phyloP scores from a whole-genome alignment of 495 filamentous ascomycete genomes.

The Lasiosphaeria ovina region DNA sequence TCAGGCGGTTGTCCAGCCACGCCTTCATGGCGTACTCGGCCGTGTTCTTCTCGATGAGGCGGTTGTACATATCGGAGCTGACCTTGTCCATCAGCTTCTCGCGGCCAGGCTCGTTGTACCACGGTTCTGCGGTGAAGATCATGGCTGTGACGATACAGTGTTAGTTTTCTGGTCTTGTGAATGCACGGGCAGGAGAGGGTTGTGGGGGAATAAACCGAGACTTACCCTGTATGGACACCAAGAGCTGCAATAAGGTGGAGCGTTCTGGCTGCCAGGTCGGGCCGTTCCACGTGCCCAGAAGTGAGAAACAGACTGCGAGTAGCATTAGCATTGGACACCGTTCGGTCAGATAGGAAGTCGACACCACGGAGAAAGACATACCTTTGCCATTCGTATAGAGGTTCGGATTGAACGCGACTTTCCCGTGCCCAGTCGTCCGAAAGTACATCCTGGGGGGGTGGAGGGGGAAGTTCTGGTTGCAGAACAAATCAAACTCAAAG shows the following conservation, averaged over 20 bases:
- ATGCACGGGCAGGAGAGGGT: too few species aligned
- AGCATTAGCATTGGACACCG: neutral
- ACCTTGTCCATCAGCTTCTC: conserved; percentile 27
- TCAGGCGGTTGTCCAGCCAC: conserved; percentile 32
- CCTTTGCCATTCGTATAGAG: conserved; percentile 55
- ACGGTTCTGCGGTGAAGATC: conserved; percentile 57
- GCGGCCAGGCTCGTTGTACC: conserved; percentile 57
- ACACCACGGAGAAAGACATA: conserved; percentile 23
- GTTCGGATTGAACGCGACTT: conserved; percentile 56
- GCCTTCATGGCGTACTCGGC: conserved; percentile 45
- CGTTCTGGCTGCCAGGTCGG: conserved; percentile 50
- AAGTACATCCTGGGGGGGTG: conserved; percentile 51
- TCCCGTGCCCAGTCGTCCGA: conserved; percentile 48
- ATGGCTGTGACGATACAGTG: conserved; percentile 34
- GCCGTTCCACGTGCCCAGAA: conserved; percentile 60
- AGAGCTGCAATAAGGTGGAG: conserved; percentile 57
- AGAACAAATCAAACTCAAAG: conserved; percentile 61
- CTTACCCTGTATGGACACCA: conserved; percentile 57
- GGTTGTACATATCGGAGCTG: conserved; percentile 37
- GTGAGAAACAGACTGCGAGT: conserved; percentile 52
- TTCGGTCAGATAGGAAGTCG: neutral
- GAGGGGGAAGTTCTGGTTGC: conserved; percentile 45
- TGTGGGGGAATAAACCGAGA: neutral
- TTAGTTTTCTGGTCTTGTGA: neutral
- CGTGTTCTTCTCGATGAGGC: conserved; percentile 36